phyloP scores from a whole-genome alignment of 2,329 filamentous ascomycete species.

The Tympanopsis confertula region DNA sequence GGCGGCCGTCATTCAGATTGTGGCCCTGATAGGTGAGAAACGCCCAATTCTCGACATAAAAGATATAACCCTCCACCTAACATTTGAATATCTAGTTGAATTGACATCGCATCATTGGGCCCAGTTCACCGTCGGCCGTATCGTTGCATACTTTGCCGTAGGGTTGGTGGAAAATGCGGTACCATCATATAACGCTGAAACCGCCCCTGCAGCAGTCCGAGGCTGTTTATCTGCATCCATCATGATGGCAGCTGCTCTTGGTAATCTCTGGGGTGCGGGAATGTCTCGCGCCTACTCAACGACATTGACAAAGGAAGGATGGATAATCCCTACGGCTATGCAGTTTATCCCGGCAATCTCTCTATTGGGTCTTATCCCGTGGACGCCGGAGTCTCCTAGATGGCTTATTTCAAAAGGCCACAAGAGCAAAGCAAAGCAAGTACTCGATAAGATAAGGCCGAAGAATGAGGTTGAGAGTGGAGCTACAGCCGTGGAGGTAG shows the following conservation, averaged over 20 bases:
- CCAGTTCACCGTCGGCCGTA: slow-evolving; percentile 8
- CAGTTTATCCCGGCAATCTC: slow-evolving; percentile 20
- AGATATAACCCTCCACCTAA: too few species aligned
- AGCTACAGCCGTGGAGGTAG: slow-evolving; percentile 5
- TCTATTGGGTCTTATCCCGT: slow-evolving; percentile 11
- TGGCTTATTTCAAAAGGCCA: slow-evolving; percentile 9
- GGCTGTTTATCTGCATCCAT: slow-evolving; percentile 5
- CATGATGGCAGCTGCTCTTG: slow-evolving; percentile 5
- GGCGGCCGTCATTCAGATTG: slow-evolving; percentile 5
- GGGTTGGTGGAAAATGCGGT: slow-evolving; percentile 6
- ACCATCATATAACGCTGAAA: slow-evolving; percentile 6
- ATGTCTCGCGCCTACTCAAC: slow-evolving; percentile 12
- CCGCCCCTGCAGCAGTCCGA: slow-evolving; percentile 4
- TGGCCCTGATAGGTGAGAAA: slow-evolving; percentile 4
- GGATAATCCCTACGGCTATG: slow-evolving; percentile 22
- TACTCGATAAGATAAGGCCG: slow-evolving; percentile 5
- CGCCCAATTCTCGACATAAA: too few species aligned
- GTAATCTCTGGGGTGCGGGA: slow-evolving; percentile 8
- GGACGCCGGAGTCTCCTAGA: slow-evolving; percentile 7
- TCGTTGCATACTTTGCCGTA: slow-evolving; percentile 16
- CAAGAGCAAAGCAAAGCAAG: slow-evolving; percentile 4
- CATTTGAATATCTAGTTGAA: slow-evolving; percentile 4
- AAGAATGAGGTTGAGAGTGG: slow-evolving; percentile 21
- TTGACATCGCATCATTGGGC: slow-evolving; percentile 6
- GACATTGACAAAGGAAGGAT: slow-evolving; percentile 12